Evolutionary conservation across 345 rosid species (phyloP), one percentile per base, ranked within the genome.

Genomic region (Lepidium aucheri): DNA sequence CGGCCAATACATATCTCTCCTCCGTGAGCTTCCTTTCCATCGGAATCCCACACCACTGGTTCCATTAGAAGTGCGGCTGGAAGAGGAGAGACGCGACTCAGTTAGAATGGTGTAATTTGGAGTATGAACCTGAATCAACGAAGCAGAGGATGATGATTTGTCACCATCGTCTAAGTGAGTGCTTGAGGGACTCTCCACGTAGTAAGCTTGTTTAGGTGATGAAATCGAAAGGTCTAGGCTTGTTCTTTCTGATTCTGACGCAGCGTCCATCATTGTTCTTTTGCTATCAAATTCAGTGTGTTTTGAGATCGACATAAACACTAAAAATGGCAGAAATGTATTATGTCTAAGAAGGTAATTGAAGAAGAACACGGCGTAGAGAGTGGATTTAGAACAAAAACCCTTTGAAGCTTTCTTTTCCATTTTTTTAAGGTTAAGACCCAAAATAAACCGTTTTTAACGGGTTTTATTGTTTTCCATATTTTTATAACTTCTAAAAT

Each of bases 161-260:
- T 87, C 95, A 15, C 85, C 92, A 68, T 90, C 92, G 41, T 84
- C 84, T 65, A 72, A 14, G 35, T 72, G 76, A 17, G 97, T 85
- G 16, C 89, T 77, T n/a, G 95, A 85, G 3, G 97, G 97, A 63
- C 92, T 85, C 41, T 87, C 92, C 6, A 84, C 91, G 72, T 74
- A 90, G 65, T 86, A 90, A 3, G 79, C 83, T 38, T 79, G 87
- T 74, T 86, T 86, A 1, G 97, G 90, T 26, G 90, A 87, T 78
- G 92, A 85, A 0, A 92, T 82, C 1, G 97, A 87, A 5, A 92
- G 80, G 60, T 85, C 92, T 0, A 82, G 71, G 60, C 95, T 84
- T 24, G 90, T 83, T 22, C 83, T 67, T 58, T 87, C 95, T n/a
- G 92, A 90, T 34, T 90, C 95, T 1, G 97, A 84, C 61, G 84